Percentiles rank a stretch among this genome's conserved stretches.
Conservation (phyloP, 2,329 filamentous ascomycete genomes). For the Pleoardoris graminearum region DNA sequence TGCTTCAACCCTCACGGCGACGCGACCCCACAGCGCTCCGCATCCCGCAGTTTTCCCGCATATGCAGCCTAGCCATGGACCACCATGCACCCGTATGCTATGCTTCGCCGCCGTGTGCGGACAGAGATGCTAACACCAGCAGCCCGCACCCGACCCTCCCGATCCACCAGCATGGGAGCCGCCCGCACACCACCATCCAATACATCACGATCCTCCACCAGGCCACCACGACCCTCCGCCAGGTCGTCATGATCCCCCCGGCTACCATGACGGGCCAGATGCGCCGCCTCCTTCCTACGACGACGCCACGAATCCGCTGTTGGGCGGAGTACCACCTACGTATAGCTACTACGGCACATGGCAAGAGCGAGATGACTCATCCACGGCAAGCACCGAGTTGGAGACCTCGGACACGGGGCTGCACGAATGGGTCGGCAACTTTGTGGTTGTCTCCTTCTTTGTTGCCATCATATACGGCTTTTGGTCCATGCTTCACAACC, state of each 20-base stretch:
- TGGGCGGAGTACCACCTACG: conserved; percentile 27
- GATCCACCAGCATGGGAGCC: conserved; percentile 4
- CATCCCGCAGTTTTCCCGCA: neutral
- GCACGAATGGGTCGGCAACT: conserved; percentile 36
- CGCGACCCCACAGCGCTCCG: conserved; percentile 1
- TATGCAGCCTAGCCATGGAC: conserved; percentile 1
- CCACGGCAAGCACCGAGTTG: conserved; percentile 33
- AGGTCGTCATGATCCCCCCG: conserved; percentile 13
- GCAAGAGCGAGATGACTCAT: conserved; percentile 34
- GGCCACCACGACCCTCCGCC: conserved; percentile 19
- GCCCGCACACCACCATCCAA: neutral
- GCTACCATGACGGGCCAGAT: conserved; percentile 21
- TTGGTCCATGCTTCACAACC: conserved; percentile 31
- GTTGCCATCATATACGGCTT: conserved; percentile 37
- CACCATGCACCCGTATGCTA: conserved; percentile 1
- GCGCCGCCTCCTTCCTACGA: conserved; percentile 42
- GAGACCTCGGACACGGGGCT: conserved; percentile 27
- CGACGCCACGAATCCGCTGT: conserved; percentile 37
- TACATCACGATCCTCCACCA: conserved; percentile 17
- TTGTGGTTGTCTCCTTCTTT: conserved; percentile 31
- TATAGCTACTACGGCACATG: conserved; percentile 40
- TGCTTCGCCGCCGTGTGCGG: neutral
- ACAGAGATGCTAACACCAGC: conserved; percentile 9
- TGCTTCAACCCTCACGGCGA: neutral
- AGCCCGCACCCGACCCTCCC: neutral